Evolutionary conservation across 805 yeast species (phyloP), one percentile per base, ranked within the genome.

Genomic region (Pichia californica): DNA sequence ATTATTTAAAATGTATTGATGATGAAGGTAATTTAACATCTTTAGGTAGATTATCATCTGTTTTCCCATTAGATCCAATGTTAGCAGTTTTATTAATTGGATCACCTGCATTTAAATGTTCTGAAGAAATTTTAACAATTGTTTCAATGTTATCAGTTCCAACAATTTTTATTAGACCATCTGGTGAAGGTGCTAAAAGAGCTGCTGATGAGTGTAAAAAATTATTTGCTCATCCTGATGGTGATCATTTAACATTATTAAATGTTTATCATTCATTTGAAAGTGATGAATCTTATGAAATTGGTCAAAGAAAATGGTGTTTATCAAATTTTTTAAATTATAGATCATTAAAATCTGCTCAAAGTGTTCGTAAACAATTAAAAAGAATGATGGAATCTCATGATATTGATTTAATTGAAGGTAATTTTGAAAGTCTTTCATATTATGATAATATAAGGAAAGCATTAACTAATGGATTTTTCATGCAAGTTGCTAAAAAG

Each of bases 401-500:
- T 56, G 93, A 85, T 55, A 66, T 91, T 45, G 86, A 81, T 45
- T 65, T 93, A 43, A 71, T 75, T 46, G 76, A 88, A 38, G 81
- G 88, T 2, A 81, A 83, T 32, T 74, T 66, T 49, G 83, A 77
- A 23, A 81, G 79, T 55, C 77, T 76, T 40, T 58, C 61, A 33
- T 88, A 86, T 66, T 82, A 81, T 63, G 80, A 76, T 53, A 83
- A 87, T 55, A 81, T 93, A 51, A 74, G 95, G 45, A 85, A 83
- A 62, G 96, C 98, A 0, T 66, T 93, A 46, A 74, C 87, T 4
- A 76, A 87, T n/a, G 99, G 99, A 2, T 89, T 88, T 63, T 93
- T 93, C 70, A 89, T 93, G 98, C 99, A 93, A 69, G 95, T 86
- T 43, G 98, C 97, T 28, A 93, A 89, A 68, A 87, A 86, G 70